Conservation (phyloP, 2,329 filamentous ascomycete species). For the Cladosporium sphaerospermum region DNA sequence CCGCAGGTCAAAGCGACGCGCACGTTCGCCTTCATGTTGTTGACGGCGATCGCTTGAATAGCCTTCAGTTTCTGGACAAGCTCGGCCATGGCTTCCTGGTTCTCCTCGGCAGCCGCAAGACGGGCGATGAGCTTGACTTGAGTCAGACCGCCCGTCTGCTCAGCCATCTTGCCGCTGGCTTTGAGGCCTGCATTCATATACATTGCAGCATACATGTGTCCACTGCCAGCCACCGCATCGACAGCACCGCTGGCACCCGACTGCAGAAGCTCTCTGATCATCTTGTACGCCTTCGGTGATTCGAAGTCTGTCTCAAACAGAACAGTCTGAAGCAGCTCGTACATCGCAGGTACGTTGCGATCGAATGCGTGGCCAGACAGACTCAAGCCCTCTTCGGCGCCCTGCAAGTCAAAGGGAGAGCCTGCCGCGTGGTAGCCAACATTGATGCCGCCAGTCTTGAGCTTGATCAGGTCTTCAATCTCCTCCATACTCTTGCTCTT, state of each 20-base stretch:
- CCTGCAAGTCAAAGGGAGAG: constrained; percentile 64
- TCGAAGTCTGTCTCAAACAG: constrained; percentile 87
- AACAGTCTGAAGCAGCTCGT: constrained; percentile 72
- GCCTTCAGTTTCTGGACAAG: constrained; percentile 64
- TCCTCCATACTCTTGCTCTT: constrained; percentile 85
- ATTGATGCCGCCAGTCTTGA: constrained; percentile 87
- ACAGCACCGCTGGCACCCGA: constrained; percentile 82
- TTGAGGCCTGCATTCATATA: constrained; percentile 78
- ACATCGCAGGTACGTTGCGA: constrained; percentile 84
- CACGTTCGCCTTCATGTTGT: constrained; percentile 50
- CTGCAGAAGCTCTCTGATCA: constrained; percentile 81
- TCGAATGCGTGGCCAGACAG: constrained; percentile 86
- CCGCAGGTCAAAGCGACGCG: constrained; percentile 85
- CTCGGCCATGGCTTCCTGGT: constrained; percentile 61
- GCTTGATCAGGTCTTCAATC: constrained; percentile 89
- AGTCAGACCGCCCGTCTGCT: constrained; percentile 84
- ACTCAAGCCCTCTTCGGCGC: constrained; percentile 72
- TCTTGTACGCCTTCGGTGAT: constrained; percentile 68
- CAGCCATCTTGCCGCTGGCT: constrained; percentile 62
- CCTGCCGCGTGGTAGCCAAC: constrained; percentile 79
- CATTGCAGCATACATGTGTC: constrained; percentile 78
- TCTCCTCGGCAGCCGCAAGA: constrained; percentile 67
- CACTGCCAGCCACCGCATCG: constrained; percentile 84
- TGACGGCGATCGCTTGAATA: constrained; percentile 74
- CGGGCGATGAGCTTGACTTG: constrained; percentile 80